These are phyloP conservation scores for Penicillium brevicompactum DNA, from an alignment of 2,329 filamentous ascomycete genomes.

Conservation along the genomic window DNA sequence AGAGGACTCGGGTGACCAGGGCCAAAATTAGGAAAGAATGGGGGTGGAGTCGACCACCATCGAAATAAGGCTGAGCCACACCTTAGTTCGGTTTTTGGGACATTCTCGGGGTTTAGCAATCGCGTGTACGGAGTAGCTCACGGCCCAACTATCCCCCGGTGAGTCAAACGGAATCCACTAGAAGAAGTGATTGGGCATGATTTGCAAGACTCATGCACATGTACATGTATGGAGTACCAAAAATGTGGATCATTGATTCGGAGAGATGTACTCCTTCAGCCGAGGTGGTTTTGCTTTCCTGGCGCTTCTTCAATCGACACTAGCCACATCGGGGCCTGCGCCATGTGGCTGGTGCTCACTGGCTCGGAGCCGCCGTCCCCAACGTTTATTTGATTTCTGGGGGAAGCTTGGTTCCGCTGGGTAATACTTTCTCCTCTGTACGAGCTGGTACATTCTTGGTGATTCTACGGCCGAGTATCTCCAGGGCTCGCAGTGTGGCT, in stretches of 20 bases:
- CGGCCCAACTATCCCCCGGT: constrained; percentile 5
- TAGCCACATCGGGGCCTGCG: constrained; percentile 3
- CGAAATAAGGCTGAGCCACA: constrained; percentile 26
- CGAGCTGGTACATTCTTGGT: background rate
- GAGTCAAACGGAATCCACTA: background rate
- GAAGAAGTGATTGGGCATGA: background rate
- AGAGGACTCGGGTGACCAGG: constrained; percentile 15
- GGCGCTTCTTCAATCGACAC: background rate
- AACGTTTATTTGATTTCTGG: constrained; percentile 2
- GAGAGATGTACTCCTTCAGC: constrained; percentile 1
- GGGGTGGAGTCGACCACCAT: constrained; percentile 13
- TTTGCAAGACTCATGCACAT: background rate
- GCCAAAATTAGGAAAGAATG: constrained; percentile 12
- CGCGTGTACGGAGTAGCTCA: background rate
- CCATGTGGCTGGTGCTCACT: constrained; percentile 9
- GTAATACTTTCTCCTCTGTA: background rate
- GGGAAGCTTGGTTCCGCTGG: background rate
- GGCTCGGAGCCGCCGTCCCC: constrained; percentile 5
- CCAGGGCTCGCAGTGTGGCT: constrained; percentile 1
- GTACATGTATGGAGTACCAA: background rate
- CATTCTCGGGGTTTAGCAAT: background rate
- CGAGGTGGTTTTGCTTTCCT: background rate
- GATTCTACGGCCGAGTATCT: background rate
- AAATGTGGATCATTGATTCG: background rate
- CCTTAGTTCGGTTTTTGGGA: constrained; percentile 11